phyloP scores from a whole-genome alignment of 176 grass and related monocot species.

The Aegilops tauschii region DNA sequence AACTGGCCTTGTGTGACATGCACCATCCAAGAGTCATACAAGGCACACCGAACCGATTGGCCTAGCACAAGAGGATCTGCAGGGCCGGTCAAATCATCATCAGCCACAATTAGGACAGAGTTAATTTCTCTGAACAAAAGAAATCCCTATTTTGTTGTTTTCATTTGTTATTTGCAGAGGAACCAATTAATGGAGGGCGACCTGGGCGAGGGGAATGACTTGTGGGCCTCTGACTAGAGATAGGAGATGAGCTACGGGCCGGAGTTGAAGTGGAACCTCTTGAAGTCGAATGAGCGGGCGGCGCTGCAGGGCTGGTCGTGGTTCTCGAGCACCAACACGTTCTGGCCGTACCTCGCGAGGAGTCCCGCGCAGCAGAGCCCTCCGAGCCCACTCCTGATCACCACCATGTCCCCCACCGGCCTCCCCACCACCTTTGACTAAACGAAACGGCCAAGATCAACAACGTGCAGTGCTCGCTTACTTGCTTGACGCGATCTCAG shows the following conservation, averaged over 20 bases:
- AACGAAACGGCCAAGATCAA: not conserved
- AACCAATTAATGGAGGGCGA: too few relatives aligned
- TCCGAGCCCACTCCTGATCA: constrained; percentile 69
- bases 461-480: not conserved
- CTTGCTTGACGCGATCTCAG: not conserved
- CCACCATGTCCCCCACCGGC: constrained; percentile 67
- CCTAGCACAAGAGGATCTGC: constrained; percentile 78
- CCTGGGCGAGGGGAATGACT: too few relatives aligned
- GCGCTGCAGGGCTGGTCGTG: constrained; percentile 76
- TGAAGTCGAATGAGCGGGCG: constrained; percentile 78
- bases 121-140: too few relatives aligned
- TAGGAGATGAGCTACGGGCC: too few relatives aligned
- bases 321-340: constrained; percentile 75
- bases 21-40: constrained; percentile 92
- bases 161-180: too few relatives aligned
- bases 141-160: too few relatives aligned
- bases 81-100: constrained; percentile 17
- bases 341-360: constrained; percentile 63
- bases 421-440: constrained; percentile 38
- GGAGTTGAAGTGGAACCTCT: constrained; percentile 13
- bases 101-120: not conserved
- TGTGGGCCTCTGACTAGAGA: too few relatives aligned
- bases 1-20: constrained; percentile 81
- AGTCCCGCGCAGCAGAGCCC: constrained; percentile 73
- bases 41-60: constrained; percentile 57